phyloP scores from a whole-genome alignment of 352 stramenopile species.

The Blastocystis sp. region DNA sequence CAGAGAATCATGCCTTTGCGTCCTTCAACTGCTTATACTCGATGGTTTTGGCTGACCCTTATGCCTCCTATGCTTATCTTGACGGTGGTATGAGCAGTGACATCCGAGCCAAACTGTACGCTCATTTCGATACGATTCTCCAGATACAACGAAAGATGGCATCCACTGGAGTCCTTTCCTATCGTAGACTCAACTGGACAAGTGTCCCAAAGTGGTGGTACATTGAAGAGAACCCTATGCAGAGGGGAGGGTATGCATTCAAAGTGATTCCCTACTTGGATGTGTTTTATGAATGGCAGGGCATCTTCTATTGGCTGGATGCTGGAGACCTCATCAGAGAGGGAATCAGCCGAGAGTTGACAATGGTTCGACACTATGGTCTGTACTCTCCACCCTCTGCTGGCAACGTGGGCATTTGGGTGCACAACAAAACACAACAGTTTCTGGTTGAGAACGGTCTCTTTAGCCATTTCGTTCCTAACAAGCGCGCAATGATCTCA shows the following conservation, averaged over 20 bases:
- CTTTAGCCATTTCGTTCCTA: not conserved
- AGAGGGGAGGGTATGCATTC: constrained; percentile 1
- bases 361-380: not conserved
- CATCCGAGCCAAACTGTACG: not conserved
- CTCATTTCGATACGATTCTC: constrained; percentile 8
- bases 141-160: not conserved
- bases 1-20: not conserved
- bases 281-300: not conserved
- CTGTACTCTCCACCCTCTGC: constrained; percentile 12
- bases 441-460: not conserved
- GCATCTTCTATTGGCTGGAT: not conserved
- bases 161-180: not conserved
- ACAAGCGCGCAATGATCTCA: not conserved
- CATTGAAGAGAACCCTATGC: not conserved
- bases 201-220: not conserved
- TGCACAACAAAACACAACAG: not conserved
- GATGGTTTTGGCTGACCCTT: not conserved
- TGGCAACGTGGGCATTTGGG: constrained; percentile 19
- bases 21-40: not conserved
- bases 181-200: not conserved
- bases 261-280: constrained; percentile 37
- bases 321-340: not conserved
- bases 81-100: not conserved
- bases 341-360: constrained; percentile 2
- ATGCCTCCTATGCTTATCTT: not conserved